Evolutionary conservation across 495 filamentous ascomycete species (phyloP), one percentile per base, ranked within the genome.

Genomic region (Aspergillus mulundensis): DNA sequence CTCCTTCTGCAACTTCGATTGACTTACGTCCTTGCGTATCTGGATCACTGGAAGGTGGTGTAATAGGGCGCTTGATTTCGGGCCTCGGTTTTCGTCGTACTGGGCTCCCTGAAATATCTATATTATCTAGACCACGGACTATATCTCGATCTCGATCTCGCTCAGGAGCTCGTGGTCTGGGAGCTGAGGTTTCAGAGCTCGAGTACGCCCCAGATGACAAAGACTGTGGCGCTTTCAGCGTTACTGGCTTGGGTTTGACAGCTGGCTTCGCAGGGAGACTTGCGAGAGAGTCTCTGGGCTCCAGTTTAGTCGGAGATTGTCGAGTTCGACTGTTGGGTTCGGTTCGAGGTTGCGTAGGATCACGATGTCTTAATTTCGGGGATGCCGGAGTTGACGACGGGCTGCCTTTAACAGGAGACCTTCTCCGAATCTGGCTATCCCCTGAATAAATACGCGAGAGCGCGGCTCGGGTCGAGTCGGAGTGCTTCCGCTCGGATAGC

Each of bases 21-120:
- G 66, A 69, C 16, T 54, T 66, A 12, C 61, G 64, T 3, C 58
- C 67, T 6, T 61, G 66, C 19, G 72, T 73, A 36, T 80, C 77
- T 15, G 66, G 71, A 23, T 77, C 76, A 50, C 72, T 77, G 6
- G 72, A 77, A 4, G 74, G 68, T 7, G 77, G 74, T 40, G 76
- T 78, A 38, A 73, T 63, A 16, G 56, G 66, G 23, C 66, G 67
- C 48, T 66, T 72, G 50, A 36, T 8, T 61, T 63, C 21, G 59
- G 53, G 16, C 53, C 50, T 43, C 63, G 39, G 50, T 42, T 23
- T 53, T 6, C 38, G 67, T 50, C 66, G 70, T 46, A 61, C 54
- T 15, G 67, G 58, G 53, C 58, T 66, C 5, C 41, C 54, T 0
- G 48, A 69, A 50, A 70, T 53, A 0, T 59, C 44, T 70, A 72